Evolutionary conservation across 2,329 filamentous ascomycete species (phyloP), one percentile per base, ranked within the genome.

Genomic region (Fusarium lyarnte): DNA sequence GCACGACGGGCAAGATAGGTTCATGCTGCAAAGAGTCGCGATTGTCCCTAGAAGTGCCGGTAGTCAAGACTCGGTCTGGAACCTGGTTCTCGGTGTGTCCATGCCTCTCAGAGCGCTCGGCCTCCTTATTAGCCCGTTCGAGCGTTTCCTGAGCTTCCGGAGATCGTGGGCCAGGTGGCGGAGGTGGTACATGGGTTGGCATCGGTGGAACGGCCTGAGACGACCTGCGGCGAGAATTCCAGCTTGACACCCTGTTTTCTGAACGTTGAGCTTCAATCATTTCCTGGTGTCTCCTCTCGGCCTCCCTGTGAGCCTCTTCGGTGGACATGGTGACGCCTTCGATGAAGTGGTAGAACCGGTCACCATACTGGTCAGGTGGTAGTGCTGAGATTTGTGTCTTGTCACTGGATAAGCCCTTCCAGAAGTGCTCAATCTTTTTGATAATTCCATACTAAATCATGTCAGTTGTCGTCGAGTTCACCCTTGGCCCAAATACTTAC

Each of bases 391-490:
- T 98, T 79, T 98, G 92, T 38, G 89, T 90, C 76, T 94, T 91
- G 77, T 96, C 93, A 77, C 91, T 89, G 5, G 92, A 94, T 66
- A 98, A 85, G 41, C 96, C 95, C 85, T 99, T 99, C 92, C 95
- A 96, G 83, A 98, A 96, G 82, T 98, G 92, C 82, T 99, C 96
- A 69, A 95, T 89, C 80, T 96, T 95, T 84, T 99, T 99, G 82
- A 97, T 89, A 73, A 95, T 90, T 74, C 94, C 94, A 81, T 98
- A 99, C 94, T 97, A 77, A 31, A 61, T 57, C 63, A 58, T 53
- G 63, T 83, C 77, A 81, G 78, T 67, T 31, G 36, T 46, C 31
- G n/a, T 41, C 25, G 13, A 12, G 4, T 43, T 35, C 23, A 47
- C 43, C 46, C 63, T 39, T 46, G 31, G 47, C 19, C 7, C 27